A percentile compares a stretch with the other conserved stretches of the same genome.
Conservation (phyloP, 2,329 filamentous ascomycete species). For the Penicillium sp. region DNA sequence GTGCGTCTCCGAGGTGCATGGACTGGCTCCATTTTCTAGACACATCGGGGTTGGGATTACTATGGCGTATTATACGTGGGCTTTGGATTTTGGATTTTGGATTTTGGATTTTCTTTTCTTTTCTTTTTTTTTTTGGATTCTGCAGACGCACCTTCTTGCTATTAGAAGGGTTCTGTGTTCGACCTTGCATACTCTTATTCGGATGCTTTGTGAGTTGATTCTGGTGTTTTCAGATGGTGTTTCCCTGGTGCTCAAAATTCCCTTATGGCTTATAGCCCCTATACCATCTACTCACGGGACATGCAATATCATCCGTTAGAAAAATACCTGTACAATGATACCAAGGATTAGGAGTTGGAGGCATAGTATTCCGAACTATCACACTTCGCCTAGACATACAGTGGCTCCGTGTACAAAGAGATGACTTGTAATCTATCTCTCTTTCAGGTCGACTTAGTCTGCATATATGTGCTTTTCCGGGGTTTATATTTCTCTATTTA, state of each 20-base stretch:
- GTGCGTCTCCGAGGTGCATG: conserved; percentile 6
- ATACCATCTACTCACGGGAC: conserved; percentile 5
- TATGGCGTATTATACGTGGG: conserved; percentile 10
- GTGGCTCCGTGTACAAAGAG: not conserved
- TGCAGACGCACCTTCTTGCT: not conserved
- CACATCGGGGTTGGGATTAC: not conserved
- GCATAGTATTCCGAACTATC: not conserved
- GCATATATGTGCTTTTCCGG: not conserved
- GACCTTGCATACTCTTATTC: not conserved
- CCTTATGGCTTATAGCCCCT: not conserved
- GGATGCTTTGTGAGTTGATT: not conserved
- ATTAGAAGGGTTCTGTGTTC: not conserved
- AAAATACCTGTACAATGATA: not conserved
- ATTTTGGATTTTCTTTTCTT: not conserved
- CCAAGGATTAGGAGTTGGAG: not conserved
- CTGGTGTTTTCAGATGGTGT: conserved; percentile 2
- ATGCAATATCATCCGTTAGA: conserved; percentile 4
- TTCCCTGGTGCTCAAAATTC: not conserved
- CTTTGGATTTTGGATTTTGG: not conserved
- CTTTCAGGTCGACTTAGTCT: not conserved
- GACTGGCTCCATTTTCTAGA: conserved; percentile 16
- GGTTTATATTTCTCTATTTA: too few relatives aligned
- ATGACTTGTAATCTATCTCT: not conserved
- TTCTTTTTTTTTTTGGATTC: not conserved
- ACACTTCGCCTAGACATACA: not conserved